These are phyloP conservation scores for Rhynchosporium secalis DNA, from an alignment of 2,329 filamentous ascomycete genomes.

Conservation along the genomic window DNA sequence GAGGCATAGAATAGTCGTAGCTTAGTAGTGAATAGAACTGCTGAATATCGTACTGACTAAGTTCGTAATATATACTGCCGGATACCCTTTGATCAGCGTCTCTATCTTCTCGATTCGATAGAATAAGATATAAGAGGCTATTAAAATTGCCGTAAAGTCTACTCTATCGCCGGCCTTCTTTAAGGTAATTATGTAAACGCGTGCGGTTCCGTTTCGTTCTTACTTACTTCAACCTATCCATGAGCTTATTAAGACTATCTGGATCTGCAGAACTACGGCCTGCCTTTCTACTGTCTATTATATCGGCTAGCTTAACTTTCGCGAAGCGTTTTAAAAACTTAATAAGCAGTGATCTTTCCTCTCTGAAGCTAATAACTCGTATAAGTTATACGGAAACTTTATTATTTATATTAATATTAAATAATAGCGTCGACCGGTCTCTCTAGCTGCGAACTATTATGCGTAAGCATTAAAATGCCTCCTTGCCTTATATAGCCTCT, in stretches of 20 bases:
- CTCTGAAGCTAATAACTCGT: constrained; percentile 12
- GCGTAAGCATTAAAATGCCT: constrained; percentile 17
- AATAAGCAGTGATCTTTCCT: constrained; percentile 17
- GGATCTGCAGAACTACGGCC: constrained; percentile 12
- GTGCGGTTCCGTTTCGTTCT: constrained; percentile 9
- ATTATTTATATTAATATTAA: constrained; percentile 13
- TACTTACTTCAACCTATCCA: constrained; percentile 13
- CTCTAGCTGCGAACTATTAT: constrained; percentile 12
- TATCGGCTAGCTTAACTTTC: constrained; percentile 16
- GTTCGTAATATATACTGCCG: constrained; percentile 16
- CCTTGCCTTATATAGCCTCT: constrained; percentile 13
- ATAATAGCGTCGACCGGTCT: constrained; percentile 15
- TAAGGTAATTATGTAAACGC: constrained; percentile 18
- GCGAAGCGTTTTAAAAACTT: constrained; percentile 14
- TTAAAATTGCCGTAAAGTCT: constrained; percentile 17
- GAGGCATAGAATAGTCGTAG: constrained; percentile 14
- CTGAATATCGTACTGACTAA: constrained; percentile 12
- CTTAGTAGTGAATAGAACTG: constrained; percentile 15
- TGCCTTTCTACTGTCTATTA: constrained; percentile 17
- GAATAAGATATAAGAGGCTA: constrained; percentile 16
- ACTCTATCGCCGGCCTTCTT: constrained; percentile 20
- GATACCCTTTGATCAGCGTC: constrained; percentile 12
- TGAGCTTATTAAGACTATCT: constrained; percentile 14
- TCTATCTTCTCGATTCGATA: constrained; percentile 14
- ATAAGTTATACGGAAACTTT: constrained; percentile 10